A percentile compares a stretch with the other conserved stretches of the same genome.
Conservation (phyloP, 2,329 filamentous ascomycete species). For the Ophiostoma perfectum region DNA sequence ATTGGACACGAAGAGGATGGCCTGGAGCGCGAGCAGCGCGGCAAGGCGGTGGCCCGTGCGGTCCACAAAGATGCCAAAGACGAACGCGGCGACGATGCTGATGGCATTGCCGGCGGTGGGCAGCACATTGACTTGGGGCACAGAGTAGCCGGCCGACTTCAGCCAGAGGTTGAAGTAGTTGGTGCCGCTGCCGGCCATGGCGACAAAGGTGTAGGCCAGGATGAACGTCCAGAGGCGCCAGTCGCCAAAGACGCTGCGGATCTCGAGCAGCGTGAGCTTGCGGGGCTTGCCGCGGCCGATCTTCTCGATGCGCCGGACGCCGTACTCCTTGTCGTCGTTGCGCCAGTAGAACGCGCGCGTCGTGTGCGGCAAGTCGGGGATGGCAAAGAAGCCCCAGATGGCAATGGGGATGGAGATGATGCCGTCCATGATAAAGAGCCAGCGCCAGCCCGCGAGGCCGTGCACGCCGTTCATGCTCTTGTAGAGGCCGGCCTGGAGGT, state of each 20-base stretch:
- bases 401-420: constrained; percentile 28
- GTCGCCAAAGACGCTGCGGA: constrained; percentile 66
- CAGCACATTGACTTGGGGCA: constrained; percentile 45
- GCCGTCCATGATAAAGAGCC: constrained; percentile 40
- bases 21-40: constrained; percentile 20
- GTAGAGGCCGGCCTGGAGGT: constrained; percentile 52
- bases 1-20: constrained; percentile 27
- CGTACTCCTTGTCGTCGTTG: constrained; percentile 26
- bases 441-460: constrained; percentile 36
- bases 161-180: constrained; percentile 50
- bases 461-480: constrained; percentile 40
- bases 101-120: constrained; percentile 45
- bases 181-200: constrained; percentile 25
- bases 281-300: constrained; percentile 25
- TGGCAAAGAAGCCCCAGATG: constrained; percentile 28
- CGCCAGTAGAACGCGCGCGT: constrained; percentile 25
- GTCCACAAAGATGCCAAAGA: constrained; percentile 29
- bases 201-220: constrained; percentile 35
- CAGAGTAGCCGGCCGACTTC: constrained; percentile 43
- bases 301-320: constrained; percentile 27
- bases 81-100: constrained; percentile 42
- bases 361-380: constrained; percentile 26
- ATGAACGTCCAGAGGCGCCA: constrained; percentile 86
- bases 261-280: constrained; percentile 51
- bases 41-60: constrained; percentile 25